Evolutionary conservation across 306 rosid genomes (phyloP).

Genomic region (Cicer bijugum): DNA sequence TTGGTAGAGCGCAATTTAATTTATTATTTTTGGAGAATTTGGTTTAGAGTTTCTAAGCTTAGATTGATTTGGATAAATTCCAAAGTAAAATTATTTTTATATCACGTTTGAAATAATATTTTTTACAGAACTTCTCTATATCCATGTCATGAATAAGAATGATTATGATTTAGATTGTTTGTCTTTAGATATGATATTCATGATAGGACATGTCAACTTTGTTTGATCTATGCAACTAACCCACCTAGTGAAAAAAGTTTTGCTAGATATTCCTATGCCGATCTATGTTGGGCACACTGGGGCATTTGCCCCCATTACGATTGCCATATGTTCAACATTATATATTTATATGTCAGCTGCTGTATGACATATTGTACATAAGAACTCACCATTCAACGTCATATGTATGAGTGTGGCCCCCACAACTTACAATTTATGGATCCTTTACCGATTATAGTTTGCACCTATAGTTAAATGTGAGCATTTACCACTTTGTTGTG

Average conservation of each 20-base stretch:
- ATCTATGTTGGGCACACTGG: too few species aligned
- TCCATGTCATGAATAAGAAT: not conserved
- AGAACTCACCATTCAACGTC: too few species aligned
- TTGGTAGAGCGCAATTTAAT: conserved; percentile 22
- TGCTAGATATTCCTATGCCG: too few species aligned
- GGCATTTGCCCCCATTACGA: too few species aligned
- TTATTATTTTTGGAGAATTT: not conserved
- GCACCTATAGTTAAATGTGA: not conserved
- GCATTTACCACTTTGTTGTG: not conserved
- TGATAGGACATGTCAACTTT: not conserved
- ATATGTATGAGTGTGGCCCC: too few species aligned
- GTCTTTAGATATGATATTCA: not conserved
- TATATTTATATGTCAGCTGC: too few species aligned
- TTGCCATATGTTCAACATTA: too few species aligned
- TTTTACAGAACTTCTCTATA: not conserved
- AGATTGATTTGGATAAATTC: conserved; percentile 17
- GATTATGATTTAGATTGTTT: not conserved
- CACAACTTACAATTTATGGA: too few species aligned
- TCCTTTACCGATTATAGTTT: not conserved
- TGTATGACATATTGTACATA: too few species aligned
- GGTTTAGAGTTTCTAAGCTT: conserved; percentile 8
- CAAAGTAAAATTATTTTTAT: conserved; percentile 2
- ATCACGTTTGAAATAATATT: not conserved
- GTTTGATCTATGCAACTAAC: not conserved
- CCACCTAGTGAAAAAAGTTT: not conserved